Percentiles rank a stretch among this genome's conserved stretches.
Evolutionary conservation across 2,329 filamentous ascomycete genomes (phyloP).

Genomic region (Lasiodiplodia hormozganensis): DNA sequence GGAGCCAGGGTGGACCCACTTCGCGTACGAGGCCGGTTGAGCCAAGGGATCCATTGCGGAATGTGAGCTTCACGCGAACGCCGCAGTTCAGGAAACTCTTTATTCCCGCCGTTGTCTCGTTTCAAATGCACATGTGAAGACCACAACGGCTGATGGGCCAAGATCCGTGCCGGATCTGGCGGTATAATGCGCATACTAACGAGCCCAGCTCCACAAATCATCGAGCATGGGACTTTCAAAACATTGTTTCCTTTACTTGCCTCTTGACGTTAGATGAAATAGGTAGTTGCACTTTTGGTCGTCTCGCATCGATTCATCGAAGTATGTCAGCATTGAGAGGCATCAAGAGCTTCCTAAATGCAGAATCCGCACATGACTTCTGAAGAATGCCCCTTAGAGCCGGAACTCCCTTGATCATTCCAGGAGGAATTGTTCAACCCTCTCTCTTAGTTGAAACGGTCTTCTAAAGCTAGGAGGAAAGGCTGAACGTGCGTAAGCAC

Average conservation of each 20-base stretch:
- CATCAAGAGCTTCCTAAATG: too few species aligned
- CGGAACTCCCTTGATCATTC: too few species aligned
- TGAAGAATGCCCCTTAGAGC: too few species aligned
- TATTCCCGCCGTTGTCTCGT: not conserved
- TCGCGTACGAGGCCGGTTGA: not conserved
- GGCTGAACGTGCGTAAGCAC: too few species aligned
- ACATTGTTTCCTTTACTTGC: not conserved
- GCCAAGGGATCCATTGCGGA: not conserved
- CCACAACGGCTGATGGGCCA: not conserved
- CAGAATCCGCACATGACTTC: too few species aligned
- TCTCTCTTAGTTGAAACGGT: too few species aligned
- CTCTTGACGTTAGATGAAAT: not conserved
- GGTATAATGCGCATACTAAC: not conserved
- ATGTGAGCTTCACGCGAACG: not conserved
- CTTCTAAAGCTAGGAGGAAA: too few species aligned
- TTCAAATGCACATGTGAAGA: not conserved
- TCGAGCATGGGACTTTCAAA: not conserved
- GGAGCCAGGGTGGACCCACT: not conserved
- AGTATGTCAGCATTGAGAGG: too few species aligned
- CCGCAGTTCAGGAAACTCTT: not conserved
- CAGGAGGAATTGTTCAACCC: too few species aligned
- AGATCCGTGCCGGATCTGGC: not conserved
- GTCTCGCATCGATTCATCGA: too few species aligned
- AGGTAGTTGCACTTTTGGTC: too few species aligned
- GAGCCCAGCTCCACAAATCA: not conserved